These are phyloP conservation scores for Gentiana straminea DNA, from an alignment of 257 asterid species.

Conservation along the genomic window DNA sequence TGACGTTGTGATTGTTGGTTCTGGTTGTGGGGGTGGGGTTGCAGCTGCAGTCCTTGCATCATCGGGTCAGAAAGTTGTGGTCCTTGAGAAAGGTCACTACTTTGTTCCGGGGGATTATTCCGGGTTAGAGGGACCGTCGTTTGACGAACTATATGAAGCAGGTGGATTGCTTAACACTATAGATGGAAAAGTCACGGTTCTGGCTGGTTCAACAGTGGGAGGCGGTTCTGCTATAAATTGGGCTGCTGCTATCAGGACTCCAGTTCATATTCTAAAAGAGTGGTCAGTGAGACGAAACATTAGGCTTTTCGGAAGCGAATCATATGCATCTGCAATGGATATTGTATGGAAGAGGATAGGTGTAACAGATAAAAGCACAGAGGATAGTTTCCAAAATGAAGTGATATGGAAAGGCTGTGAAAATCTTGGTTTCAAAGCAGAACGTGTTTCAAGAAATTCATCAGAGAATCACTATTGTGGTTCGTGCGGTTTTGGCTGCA, in stretches of 20 bases:
- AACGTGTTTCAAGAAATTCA: conserved; percentile 46
- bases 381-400: conserved; percentile 70
- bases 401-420: conserved; percentile 55
- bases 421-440: conserved; percentile 57
- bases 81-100: conserved; percentile 82
- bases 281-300: conserved; percentile 52
- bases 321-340: conserved; percentile 75
- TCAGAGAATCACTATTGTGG: conserved; percentile 76
- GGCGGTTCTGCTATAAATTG: conserved; percentile 80
- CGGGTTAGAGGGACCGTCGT: conserved; percentile 73
- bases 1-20: conserved; percentile 83
- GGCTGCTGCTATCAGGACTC: conserved; percentile 82
- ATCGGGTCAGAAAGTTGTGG: conserved; percentile 61
- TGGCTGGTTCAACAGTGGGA: conserved; percentile 71
- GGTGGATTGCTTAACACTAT: conserved; percentile 57
- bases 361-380: conserved; percentile 40
- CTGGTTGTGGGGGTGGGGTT: conserved; percentile 90
- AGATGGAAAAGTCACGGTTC: conserved; percentile 62
- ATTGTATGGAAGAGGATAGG: conserved; percentile 61
- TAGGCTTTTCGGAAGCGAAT: conserved; percentile 36
- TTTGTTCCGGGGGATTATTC: conserved; percentile 70
- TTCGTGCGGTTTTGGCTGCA: conserved; percentile 83
- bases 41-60: conserved; percentile 74
- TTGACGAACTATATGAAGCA: conserved; percentile 49
- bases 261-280: conserved; percentile 53